phyloP scores from a whole-genome alignment of 2,329 filamentous ascomycete genomes.

The Cryphonectria naterciae region DNA sequence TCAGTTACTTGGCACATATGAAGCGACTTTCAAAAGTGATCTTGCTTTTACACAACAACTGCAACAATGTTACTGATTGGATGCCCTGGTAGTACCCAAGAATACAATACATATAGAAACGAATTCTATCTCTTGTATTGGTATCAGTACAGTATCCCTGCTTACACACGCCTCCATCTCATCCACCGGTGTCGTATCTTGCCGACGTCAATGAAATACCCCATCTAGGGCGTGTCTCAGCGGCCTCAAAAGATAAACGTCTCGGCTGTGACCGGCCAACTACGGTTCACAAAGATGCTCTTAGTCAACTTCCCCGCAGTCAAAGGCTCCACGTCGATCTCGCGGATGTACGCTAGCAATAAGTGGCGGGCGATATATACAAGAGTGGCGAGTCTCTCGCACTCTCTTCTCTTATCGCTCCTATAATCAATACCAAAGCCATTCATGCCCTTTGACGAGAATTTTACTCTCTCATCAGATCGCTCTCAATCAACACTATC shows the following conservation, averaged over 20 bases:
- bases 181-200: neutral
- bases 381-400: neutral
- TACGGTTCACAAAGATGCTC: neutral
- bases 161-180: neutral
- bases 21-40: too few species aligned
- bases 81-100: neutral
- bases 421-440: neutral
- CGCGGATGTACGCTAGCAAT: neutral
- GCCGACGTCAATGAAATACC: neutral
- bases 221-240: neutral
- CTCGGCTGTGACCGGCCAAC: neutral
- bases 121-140: too few species aligned
- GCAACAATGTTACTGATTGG: neutral
- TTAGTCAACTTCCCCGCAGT: constrained; percentile 8
- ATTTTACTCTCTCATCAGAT: neutral
- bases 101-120: neutral
- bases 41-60: too few species aligned
- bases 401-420: neutral
- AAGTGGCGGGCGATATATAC: neutral
- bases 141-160: too few species aligned
- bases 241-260: neutral
- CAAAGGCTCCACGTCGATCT: neutral
- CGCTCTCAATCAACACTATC: neutral
- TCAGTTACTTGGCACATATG: too few species aligned
- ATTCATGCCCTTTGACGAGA: neutral